Conservation (phyloP, 1,284 basidiomycete species). For the Boletus mariae region DNA sequence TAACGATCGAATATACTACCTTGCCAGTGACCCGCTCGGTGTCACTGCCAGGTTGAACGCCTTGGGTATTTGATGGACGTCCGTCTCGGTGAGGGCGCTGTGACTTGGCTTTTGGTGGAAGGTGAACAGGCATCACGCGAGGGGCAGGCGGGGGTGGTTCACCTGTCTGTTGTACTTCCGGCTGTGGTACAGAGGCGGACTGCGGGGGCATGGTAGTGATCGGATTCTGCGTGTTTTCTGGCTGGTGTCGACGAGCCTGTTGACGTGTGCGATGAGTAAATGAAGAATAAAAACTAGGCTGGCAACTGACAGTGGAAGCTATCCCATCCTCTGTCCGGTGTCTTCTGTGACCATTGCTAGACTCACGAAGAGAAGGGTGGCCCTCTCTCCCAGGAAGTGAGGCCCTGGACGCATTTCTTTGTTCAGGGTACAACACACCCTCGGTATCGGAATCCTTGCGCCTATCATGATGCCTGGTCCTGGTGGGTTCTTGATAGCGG, state of each 20-base stretch:
- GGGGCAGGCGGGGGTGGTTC: conserved; percentile 36
- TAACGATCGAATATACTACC: conserved; percentile 23
- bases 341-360: conserved; percentile 26
- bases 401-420: conserved; percentile 26
- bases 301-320: conserved; percentile 23
- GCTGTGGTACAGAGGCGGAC: conserved; percentile 19
- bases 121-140: conserved; percentile 37
- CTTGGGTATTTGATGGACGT: conserved; percentile 26
- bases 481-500: conserved; percentile 24
- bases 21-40: conserved; percentile 25
- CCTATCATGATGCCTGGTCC: conserved; percentile 23
- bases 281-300: conserved; percentile 15
- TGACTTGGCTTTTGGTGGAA: conserved; percentile 34
- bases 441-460: conserved; percentile 35
- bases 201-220: conserved; percentile 19
- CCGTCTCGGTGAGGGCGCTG: conserved; percentile 31
- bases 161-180: conserved; percentile 26
- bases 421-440: conserved; percentile 23
- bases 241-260: conserved; percentile 31
- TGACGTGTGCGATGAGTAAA: conserved; percentile 9
- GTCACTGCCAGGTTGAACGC: conserved; percentile 34
- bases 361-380: conserved; percentile 27
- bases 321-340: conserved; percentile 33
- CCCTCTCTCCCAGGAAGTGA: conserved; percentile 32
- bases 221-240: conserved; percentile 31